Percentiles rank a stretch among this genome's conserved stretches.
Conservation (phyloP, 208 protist genomes). For the Crithidia brevicula region DNA sequence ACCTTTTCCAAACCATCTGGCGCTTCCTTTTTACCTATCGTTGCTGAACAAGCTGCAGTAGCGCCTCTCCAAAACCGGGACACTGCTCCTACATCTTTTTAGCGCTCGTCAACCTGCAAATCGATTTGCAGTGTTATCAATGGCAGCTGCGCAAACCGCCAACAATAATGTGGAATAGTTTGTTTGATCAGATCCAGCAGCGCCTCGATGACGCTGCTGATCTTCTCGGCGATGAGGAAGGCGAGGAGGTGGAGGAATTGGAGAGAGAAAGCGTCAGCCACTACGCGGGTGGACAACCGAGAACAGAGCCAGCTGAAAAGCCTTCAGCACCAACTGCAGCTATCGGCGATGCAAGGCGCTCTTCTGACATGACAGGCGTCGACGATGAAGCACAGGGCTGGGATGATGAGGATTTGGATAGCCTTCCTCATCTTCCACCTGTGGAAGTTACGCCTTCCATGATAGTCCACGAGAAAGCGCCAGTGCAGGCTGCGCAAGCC, state of each 20-base stretch:
- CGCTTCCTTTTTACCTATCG: too few relatives aligned
- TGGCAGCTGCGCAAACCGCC: neutral
- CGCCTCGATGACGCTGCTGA: conserved; percentile 68
- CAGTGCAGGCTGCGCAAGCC: too few relatives aligned
- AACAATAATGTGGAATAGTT: conserved; percentile 59
- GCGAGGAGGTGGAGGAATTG: conserved; percentile 23
- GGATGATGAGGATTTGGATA: conserved; percentile 12
- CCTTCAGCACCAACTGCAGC: neutral
- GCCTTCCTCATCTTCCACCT: neutral
- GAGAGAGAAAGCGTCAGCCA: conserved; percentile 1
- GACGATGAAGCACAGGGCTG: neutral
- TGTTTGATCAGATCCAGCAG: conserved; percentile 71
- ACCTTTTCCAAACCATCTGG: too few relatives aligned
- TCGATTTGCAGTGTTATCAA: neutral
- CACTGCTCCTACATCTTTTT: too few relatives aligned
- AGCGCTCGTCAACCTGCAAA: too few relatives aligned
- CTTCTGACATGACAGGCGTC: too few relatives aligned
- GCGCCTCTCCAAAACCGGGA: too few relatives aligned
- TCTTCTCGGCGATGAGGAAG: conserved; percentile 48
- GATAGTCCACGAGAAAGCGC: too few relatives aligned
- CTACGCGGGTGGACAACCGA: neutral
- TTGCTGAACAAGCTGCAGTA: too few relatives aligned
- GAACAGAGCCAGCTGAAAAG: neutral
- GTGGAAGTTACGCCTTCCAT: too few relatives aligned
- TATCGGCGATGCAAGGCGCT: too few relatives aligned